Evolutionary conservation across 257 asterid genomes (phyloP), one percentile per base, ranked within the genome.

Genomic region (Penstemon newberryi): DNA sequence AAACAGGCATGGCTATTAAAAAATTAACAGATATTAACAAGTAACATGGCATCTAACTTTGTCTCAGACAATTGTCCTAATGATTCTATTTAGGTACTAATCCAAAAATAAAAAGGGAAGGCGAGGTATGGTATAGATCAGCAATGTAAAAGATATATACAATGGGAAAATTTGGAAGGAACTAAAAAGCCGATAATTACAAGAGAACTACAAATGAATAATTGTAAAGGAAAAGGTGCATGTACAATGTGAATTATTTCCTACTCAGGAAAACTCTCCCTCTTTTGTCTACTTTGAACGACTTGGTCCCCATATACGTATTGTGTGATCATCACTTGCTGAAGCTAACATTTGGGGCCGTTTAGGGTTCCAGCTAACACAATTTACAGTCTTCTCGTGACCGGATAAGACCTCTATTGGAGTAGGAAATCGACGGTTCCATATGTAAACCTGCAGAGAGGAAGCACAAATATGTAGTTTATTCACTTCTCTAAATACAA

Each of bases 281-380:
- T 42, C 68, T 60, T 61, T 46, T 54, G 68, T 73, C 70, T 74
- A 73, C 75, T 63, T 61, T n/a, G 58, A 73, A 66, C 66, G 8
- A 56, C 78, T 61, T 13, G 97, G 98, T 46, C 98, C 96, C 98
- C 98, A 92, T 75, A 92, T 82, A 58, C 98, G 96, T 57, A 92
- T 80, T 0, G 90, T 90, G 46, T 86, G 87, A 78, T 92, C 98
- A 66, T 90, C 98, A 42, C 98, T 90, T 36, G 97, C 97, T 10
- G 97, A 92, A 68, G 97, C 98, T 70, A 90, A 74, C 89, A 92
- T 88, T 25, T 84, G 83, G 56, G 80, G 87, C 67, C 82, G 87
- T 60, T 41, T 71, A 1, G 97, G 91, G 66, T 92, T 92, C 97
- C 98, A 92, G 82, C 93, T 87, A 70, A 92, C 96, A 47, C 90